phyloP scores from a whole-genome alignment of 345 rosid genomes.

The Brassica juncea region DNA sequence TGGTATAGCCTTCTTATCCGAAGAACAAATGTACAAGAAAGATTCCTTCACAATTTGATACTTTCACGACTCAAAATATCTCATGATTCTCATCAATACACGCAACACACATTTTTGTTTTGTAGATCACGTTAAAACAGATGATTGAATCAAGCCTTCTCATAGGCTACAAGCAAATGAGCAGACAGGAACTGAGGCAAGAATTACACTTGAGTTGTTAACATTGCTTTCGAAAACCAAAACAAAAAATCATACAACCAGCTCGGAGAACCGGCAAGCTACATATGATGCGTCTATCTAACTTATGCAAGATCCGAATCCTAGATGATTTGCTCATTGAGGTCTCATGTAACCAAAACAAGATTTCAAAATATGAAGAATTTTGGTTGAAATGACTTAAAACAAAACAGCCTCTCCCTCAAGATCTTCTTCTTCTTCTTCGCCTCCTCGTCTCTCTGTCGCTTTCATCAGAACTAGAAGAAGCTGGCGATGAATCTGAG shows the following conservation, averaged over 20 bases:
- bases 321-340: background rate
- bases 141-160: background rate
- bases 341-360: constrained; percentile 14
- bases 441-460: constrained; percentile 47
- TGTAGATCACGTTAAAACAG: constrained; percentile 10
- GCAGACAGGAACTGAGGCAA: too few relatives aligned
- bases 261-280: background rate
- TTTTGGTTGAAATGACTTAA: background rate
- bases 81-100: constrained; percentile 13
- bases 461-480: constrained; percentile 48
- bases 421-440: constrained; percentile 45
- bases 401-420: background rate
- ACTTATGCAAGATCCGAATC: constrained; percentile 21
- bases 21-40: constrained; percentile 6
- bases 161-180: too few relatives aligned
- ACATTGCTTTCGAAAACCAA: too few relatives aligned
- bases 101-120: constrained; percentile 1
- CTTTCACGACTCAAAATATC: constrained; percentile 20
- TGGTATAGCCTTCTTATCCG: constrained; percentile 30
- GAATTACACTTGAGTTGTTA: too few relatives aligned
- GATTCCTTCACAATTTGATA: constrained; percentile 30
- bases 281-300: background rate
- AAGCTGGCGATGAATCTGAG: constrained; percentile 40
- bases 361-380: constrained; percentile 1
- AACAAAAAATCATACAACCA: background rate